phyloP scores from a whole-genome alignment of 345 rosid species.

The Citrus cavaleriei region DNA sequence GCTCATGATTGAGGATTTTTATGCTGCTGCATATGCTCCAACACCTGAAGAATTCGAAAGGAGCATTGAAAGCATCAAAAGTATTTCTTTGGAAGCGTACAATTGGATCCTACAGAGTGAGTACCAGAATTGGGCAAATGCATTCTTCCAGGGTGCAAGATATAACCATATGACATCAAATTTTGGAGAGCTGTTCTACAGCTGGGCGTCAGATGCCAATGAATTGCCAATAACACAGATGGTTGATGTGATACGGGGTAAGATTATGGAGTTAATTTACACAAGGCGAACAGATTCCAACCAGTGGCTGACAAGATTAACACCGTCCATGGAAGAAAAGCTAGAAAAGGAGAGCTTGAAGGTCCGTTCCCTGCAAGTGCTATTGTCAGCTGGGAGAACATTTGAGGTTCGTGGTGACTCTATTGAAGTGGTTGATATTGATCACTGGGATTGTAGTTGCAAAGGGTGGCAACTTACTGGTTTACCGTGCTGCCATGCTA shows the following conservation, averaged over 20 bases:
- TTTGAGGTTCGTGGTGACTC: constrained; percentile 88
- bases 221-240: constrained; percentile 91
- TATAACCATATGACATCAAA: constrained; percentile 82
- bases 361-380: constrained; percentile 50
- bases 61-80: constrained; percentile 63
- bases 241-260: constrained; percentile 77
- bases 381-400: constrained; percentile 52
- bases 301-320: constrained; percentile 59
- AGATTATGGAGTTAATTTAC: constrained; percentile 67
- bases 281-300: constrained; percentile 43
- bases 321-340: constrained; percentile 79
- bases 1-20: constrained; percentile 71
- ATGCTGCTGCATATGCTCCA: constrained; percentile 67
- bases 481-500: constrained; percentile 74
- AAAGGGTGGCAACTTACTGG: constrained; percentile 84
- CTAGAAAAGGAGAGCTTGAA: constrained; percentile 59
- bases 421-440: constrained; percentile 62
- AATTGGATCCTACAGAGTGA: constrained; percentile 81
- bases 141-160: constrained; percentile 78
- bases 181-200: constrained; percentile 75
- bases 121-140: constrained; percentile 88
- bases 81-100: constrained; percentile 76
- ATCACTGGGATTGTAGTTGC: constrained; percentile 82
- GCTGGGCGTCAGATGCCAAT: constrained; percentile 77
- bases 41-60: constrained; percentile 61